A percentile compares a stretch with the other conserved stretches of the same genome.
phyloP scores from a whole-genome alignment of 495 filamentous ascomycete genomes.

The Corynascus novoguineensis region DNA sequence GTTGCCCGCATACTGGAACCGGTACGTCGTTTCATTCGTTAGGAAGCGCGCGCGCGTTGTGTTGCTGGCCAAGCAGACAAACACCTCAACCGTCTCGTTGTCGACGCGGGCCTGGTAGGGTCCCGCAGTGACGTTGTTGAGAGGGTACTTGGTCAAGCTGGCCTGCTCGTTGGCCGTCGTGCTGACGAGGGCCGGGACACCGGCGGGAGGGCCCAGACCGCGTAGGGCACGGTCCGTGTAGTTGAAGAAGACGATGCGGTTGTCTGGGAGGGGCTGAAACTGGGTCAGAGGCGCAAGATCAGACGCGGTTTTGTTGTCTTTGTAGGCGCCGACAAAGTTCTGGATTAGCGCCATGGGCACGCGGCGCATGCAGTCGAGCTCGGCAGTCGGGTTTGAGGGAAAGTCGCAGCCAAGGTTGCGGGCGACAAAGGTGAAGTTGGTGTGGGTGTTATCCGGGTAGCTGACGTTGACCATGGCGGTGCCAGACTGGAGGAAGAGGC shows the following conservation, averaged over 20 bases:
- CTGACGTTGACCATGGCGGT: slow-evolving; percentile 34
- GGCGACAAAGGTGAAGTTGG: slow-evolving; percentile 44
- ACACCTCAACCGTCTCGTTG: slow-evolving; percentile 29
- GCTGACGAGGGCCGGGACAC: slow-evolving; percentile 37
- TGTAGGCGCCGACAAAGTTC: slow-evolving; percentile 39
- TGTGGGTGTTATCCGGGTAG: slow-evolving; percentile 30
- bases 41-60: slow-evolving; percentile 22
- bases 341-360: slow-evolving; percentile 34
- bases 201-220: slow-evolving; percentile 24
- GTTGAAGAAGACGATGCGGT: slow-evolving; percentile 39
- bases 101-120: slow-evolving; percentile 31
- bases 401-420: slow-evolving; percentile 35
- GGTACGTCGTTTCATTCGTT: slow-evolving; percentile 38
- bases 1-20: slow-evolving; percentile 49
- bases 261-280: slow-evolving; percentile 41
- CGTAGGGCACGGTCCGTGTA: slow-evolving; percentile 32
- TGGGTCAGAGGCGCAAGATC: slow-evolving; percentile 25
- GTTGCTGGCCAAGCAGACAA: slow-evolving; percentile 36
- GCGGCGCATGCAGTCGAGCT: slow-evolving; percentile 41
- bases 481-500: slow-evolving; percentile 44
- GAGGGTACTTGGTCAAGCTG: slow-evolving; percentile 32
- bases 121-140: slow-evolving; percentile 27
- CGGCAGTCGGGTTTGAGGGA: slow-evolving; percentile 27
- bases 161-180: slow-evolving; percentile 40
- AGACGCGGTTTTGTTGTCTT: slow-evolving; percentile 32